Base-by-base conservation (phyloP, 2,329 filamentous ascomycete species). In the Dactylellina haptotyla region DNA sequence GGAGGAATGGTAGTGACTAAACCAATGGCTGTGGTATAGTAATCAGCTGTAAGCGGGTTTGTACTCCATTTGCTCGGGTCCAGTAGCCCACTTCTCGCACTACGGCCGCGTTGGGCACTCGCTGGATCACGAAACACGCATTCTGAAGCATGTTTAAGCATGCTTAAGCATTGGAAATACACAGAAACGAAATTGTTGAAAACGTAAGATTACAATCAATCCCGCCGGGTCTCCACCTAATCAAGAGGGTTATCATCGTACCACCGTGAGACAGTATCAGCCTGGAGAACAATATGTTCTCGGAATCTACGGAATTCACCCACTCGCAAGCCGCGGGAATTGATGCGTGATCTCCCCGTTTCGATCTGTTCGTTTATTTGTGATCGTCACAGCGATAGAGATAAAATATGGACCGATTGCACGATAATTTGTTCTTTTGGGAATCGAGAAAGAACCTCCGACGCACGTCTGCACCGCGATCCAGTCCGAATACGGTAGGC, bases 131-230 rank as follows among this genome's bases (percentile, higher is more conserved):
- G 9, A 5, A 2, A 20, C 18, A 18, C 5, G 41, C 16, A 20
- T 46, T 18, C 41, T 6, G 18, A n/a, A 23, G 41, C 16, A 46
- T 46, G 16, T 20, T 20, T 20, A 46, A 46, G 41, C 41, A 34
- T 46, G 18, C 58, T 43, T 16, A 75, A 75, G 70, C 70, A 75
- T 75, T 75, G 62, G 70, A 75, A 75, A 75, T 75, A 59, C 64
- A 57, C 3, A 32, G 6, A 45, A 57, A 6, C 4, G 37, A 41
- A 10, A n/a, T n/a, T n/a, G n/a, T n/a, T n/a, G n/a, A n/a, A n/a
- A n/a, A n/a, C n/a, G n/a, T n/a, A n/a, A n/a, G n/a, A n/a, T n/a
- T n/a, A n/a, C n/a, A n/a, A n/a, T n/a, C n/a, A n/a, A n/a, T n/a
- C n/a, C n/a, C n/a, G n/a, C n/a, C n/a, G n/a, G n/a, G n/a, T n/a